phyloP scores from a whole-genome alignment of 305 asterid genomes.

The Striga hermonthica region DNA sequence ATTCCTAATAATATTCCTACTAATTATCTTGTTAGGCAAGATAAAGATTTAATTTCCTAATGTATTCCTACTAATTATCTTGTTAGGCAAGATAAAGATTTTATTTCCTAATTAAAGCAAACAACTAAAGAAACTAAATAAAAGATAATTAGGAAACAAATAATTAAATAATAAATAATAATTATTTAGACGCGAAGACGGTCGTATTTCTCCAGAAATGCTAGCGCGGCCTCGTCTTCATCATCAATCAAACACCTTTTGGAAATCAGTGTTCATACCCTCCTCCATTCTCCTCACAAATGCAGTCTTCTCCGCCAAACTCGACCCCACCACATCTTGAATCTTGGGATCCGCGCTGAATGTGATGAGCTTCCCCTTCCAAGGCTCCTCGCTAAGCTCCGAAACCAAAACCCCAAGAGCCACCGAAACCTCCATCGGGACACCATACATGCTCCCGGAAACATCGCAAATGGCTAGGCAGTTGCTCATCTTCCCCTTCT shows the following conservation, averaged over 20 bases:
- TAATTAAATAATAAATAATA: too few species aligned
- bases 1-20: too few species aligned
- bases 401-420: slow-evolving; percentile 46
- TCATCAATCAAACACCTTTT: slow-evolving; percentile 46
- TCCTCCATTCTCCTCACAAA: slow-evolving; percentile 30
- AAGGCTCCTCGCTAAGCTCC: slow-evolving; percentile 39
- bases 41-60: too few species aligned
- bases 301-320: slow-evolving; percentile 35
- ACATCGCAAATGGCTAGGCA: slow-evolving; percentile 43
- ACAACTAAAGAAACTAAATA: too few species aligned
- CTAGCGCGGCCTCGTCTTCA: too few species aligned
- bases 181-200: too few species aligned
- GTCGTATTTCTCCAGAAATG: too few species aligned
- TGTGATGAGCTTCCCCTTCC: slow-evolving; percentile 46
- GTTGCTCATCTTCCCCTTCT: slow-evolving; percentile 37
- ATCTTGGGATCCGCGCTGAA: slow-evolving; percentile 35
- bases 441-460: slow-evolving; percentile 36
- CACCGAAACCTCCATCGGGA: slow-evolving; percentile 37
- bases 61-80: too few species aligned
- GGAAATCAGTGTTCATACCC: slow-evolving; percentile 33
- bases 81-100: too few species aligned
- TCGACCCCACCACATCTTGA: slow-evolving; percentile 14
- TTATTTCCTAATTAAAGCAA: too few species aligned
- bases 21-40: too few species aligned
- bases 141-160: too few species aligned